These are phyloP conservation scores for Aspergillus sp. DNA, from an alignment of 2,329 filamentous ascomycete species.

Conservation along the genomic window DNA sequence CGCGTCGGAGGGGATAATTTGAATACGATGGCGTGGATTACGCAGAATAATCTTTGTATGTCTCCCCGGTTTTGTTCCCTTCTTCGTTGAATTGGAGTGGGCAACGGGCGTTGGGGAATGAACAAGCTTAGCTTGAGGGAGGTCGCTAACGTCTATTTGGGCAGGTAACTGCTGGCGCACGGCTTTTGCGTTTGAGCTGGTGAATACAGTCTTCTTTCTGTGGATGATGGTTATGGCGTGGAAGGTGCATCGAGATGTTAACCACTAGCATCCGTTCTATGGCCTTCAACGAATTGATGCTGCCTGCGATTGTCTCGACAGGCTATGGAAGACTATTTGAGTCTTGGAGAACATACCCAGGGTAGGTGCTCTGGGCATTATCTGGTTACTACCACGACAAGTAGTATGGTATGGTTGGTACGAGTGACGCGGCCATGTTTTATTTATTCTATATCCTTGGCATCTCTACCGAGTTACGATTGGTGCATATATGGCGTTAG, in stretches of 20 bases:
- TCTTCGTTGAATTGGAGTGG: not conserved
- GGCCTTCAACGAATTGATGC: too few species aligned
- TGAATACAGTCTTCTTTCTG: conserved; percentile 65
- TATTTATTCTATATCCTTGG: not conserved
- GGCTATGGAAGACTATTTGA: too few species aligned
- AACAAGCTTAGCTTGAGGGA: not conserved
- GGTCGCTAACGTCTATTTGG: not conserved
- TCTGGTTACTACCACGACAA: not conserved
- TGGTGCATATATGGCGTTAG: not conserved
- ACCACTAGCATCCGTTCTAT: conserved; percentile 14
- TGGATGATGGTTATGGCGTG: conserved; percentile 69
- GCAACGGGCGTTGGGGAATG: too few species aligned
- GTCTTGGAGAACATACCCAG: too few species aligned
- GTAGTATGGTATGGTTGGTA: not conserved
- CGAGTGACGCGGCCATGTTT: not conserved
- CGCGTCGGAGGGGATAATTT: conserved; percentile 53
- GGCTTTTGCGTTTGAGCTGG: conserved; percentile 66
- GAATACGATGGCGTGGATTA: conserved; percentile 64
- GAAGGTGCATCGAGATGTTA: conserved; percentile 53
- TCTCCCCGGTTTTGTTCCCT: conserved; percentile 19
- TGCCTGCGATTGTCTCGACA: too few species aligned
- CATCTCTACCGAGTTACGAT: not conserved
- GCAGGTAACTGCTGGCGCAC: conserved; percentile 66
- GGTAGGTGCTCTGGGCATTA: not conserved
- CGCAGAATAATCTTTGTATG: conserved; percentile 66